A percentile compares a stretch with the other conserved stretches of the same genome.
These are phyloP conservation scores for Cystobasidium pallidum DNA, from an alignment of 1,284 basidiomycete species.

Conservation along the genomic window DNA sequence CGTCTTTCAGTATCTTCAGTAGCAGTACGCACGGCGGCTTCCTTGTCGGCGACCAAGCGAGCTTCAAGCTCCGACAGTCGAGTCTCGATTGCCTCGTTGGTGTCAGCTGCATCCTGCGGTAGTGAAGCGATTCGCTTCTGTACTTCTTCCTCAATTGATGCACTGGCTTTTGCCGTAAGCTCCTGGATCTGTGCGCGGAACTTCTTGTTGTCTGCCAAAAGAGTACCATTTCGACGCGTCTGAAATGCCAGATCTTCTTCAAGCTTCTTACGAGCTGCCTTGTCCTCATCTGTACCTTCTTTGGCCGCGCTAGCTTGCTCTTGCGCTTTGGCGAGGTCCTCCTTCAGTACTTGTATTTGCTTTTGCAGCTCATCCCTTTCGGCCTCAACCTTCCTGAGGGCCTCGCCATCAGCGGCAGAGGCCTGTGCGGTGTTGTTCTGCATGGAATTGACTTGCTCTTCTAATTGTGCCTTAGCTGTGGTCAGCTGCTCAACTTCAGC, in stretches of 20 bases:
- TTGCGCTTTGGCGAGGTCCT: constrained; percentile 2
- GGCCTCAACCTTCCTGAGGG: constrained; percentile 1
- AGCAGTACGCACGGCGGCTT: constrained; percentile 10
- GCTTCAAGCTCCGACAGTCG: constrained; percentile 38
- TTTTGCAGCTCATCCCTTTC: constrained; percentile 2
- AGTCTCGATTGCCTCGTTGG: constrained; percentile 7
- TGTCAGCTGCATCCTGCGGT: not conserved
- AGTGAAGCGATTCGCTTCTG: constrained; percentile 29
- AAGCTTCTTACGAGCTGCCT: constrained; percentile 25
- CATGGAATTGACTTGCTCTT: constrained; percentile 1
- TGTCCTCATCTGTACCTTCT: constrained; percentile 9
- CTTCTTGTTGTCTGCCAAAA: constrained; percentile 37
- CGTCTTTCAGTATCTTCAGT: constrained; percentile 16
- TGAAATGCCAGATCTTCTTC: constrained; percentile 39
- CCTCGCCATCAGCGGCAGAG: constrained; percentile 11
- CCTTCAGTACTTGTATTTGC: constrained; percentile 15
- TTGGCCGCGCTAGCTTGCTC: constrained; percentile 4
- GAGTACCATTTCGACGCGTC: constrained; percentile 13
- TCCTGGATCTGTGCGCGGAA: constrained; percentile 28
- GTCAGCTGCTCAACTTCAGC: constrained; percentile 12
- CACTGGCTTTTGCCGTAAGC: constrained; percentile 24
- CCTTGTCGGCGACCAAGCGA: constrained; percentile 26
- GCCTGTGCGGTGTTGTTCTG: constrained; percentile 4
- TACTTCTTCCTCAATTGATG: constrained; percentile 29
- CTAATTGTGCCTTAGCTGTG: not conserved